These are phyloP conservation scores for sunflower (Helianthus annuus) DNA, from an alignment of 129 eudicot species.

Conservation along the genomic window HanXRQr2.0-SUNRISE NC_035448.2:53988089-53988588, in stretches of 20 bases:
- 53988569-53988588: conserved; percentile 40
- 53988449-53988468: conserved; percentile 49
- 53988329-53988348: conserved; percentile 24
- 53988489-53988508: conserved; percentile 25
- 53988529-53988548: conserved; percentile 54
- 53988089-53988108: conserved; percentile 17
- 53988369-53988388: conserved; percentile 1
- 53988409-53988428: conserved; percentile 9
- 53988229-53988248: conserved; percentile 20
- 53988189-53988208: conserved; percentile 21
- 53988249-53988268: background rate
- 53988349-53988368: background rate
- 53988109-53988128: background rate
- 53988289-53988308: background rate
- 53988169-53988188: conserved; percentile 21
- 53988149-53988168: conserved; percentile 31
- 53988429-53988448: conserved; percentile 38
- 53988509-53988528: conserved; percentile 43
- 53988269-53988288: conserved; percentile 21
- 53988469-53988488: background rate
- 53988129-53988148: conserved; percentile 1
- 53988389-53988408: background rate
- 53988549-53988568: conserved; percentile 36
- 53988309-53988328: background rate
- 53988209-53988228: conserved; percentile 24